These are phyloP conservation scores for Ustilago xerochloae DNA, from an alignment of 1,284 basidiomycete genomes.

Conservation along the genomic window DNA sequence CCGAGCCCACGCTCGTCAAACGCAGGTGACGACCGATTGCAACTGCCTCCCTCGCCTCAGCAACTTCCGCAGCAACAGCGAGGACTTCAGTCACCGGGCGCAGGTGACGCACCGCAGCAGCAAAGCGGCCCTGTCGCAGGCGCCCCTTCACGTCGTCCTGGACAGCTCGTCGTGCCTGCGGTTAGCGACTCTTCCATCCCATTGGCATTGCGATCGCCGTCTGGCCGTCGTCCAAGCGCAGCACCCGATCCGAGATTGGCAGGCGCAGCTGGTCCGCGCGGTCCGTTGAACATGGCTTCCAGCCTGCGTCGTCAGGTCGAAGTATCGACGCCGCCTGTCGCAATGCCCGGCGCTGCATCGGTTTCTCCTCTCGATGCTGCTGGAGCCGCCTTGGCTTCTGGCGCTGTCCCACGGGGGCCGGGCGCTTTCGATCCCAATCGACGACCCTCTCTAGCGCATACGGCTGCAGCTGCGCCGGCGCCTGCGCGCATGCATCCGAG, in stretches of 20 bases:
- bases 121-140: background rate
- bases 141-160: constrained; percentile 21
- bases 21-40: constrained; percentile 25
- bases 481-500: constrained; percentile 20
- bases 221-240: constrained; percentile 54
- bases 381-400: constrained; percentile 12
- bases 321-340: constrained; percentile 27
- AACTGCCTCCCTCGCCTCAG: constrained; percentile 27
- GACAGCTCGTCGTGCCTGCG: constrained; percentile 30
- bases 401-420: constrained; percentile 22
- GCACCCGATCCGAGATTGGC: constrained; percentile 51
- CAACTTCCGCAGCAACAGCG: constrained; percentile 23
- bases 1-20: constrained; percentile 21
- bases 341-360: background rate
- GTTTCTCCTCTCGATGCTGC: constrained; percentile 32
- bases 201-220: constrained; percentile 46
- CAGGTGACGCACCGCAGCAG: background rate
- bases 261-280: constrained; percentile 12
- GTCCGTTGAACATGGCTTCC: constrained; percentile 44
- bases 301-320: constrained; percentile 60
- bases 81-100: constrained; percentile 5
- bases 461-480: background rate
- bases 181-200: constrained; percentile 36
- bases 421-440: constrained; percentile 43
- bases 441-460: constrained; percentile 26